Evolutionary conservation across 768 basidiomycete genomes (phyloP), one percentile per base, ranked within the genome.

Genomic region (Roridomyces roridus): DNA sequence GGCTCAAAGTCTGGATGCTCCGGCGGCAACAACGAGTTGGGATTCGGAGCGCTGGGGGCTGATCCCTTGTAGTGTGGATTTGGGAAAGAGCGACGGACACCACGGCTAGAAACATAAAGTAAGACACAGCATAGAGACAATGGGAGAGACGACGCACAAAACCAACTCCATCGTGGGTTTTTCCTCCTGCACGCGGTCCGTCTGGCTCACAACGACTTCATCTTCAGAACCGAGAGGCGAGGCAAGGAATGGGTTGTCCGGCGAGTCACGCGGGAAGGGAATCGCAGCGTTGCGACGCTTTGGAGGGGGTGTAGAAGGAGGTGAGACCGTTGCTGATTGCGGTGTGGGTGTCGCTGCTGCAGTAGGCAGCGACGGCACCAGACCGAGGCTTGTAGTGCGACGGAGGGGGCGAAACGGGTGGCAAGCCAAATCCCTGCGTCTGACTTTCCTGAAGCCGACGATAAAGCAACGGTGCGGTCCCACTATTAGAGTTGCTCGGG

Each of bases 1-100:
- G 86, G 86, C 31, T 86, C 85, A 65, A 78, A 92, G 46, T 89
- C 86, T 0, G 86, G 86, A 62, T 91, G 81, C 8, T 82, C 75
- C 6, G 84, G 72, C 0, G 88, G 86, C 12, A 91, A 75, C 25
- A 70, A 74, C 2, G 87, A 83, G 0, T 75, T 79, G 1, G 79
- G 77, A 45, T 58, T 59, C 12, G 77, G 78, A 7, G 77, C 76
- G 0, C 79, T 74, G 10, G 72, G 60, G 0, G 84, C 73, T 2
- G 81, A 70, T 14, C 80, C 75, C 37, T 82, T 78, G 66, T 83
- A 88, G 26, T 85, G 72, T 0, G 88, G 89, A 57, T 91, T 91
- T 7, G 80, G 80, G 65, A 86, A 85, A 6, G 74, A 75, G 20
- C 83, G 79, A 46, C 84, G 83, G 34, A 84, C 82, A 44, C 89